Percentiles rank a stretch among this genome's conserved stretches.
Evolutionary conservation across 2,329 filamentous ascomycete species (phyloP).

Genomic region (Phaeosphaeriaceae sp.): DNA sequence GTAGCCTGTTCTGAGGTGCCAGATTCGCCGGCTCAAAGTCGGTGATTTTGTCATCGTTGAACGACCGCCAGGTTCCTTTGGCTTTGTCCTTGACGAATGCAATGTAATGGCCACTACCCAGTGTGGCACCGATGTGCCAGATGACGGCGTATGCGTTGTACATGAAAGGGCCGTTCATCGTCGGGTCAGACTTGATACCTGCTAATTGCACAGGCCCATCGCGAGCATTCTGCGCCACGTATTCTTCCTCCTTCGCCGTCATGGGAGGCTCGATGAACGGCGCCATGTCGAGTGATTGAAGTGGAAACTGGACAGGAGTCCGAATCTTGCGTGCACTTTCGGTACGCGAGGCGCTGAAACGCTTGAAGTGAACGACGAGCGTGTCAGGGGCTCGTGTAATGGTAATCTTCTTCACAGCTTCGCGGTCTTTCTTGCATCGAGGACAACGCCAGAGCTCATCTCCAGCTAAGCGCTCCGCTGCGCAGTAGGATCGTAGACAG

Average conservation of each 20-base stretch:
- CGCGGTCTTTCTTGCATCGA: constrained; percentile 71
- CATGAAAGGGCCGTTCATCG: constrained; percentile 65
- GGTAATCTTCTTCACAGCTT: constrained; percentile 73
- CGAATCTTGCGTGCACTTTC: constrained; percentile 71
- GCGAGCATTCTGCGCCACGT: constrained; percentile 31
- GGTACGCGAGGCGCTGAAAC: constrained; percentile 66
- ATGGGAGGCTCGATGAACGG: constrained; percentile 64
- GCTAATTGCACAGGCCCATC: constrained; percentile 38
- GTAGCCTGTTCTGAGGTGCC: constrained; percentile 57
- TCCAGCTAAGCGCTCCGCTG: constrained; percentile 70
- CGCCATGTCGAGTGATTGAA: constrained; percentile 71
- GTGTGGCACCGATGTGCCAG: constrained; percentile 72
- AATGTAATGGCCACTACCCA: constrained; percentile 81
- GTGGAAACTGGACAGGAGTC: constrained; percentile 76
- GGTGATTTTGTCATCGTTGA: constrained; percentile 61
- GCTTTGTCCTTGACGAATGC: constrained; percentile 62
- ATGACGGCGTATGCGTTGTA: constrained; percentile 91
- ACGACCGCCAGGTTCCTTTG: constrained; percentile 65
- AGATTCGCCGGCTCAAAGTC: constrained; percentile 65
- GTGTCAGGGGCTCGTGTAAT: constrained; percentile 81
- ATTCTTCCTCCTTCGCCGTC: constrained; percentile 48
- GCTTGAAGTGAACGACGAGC: constrained; percentile 79
- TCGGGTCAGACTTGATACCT: constrained; percentile 47
- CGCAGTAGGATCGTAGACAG: constrained; percentile 73
- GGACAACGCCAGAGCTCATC: constrained; percentile 78